phyloP scores from a whole-genome alignment of 305 asterid species.

The Fraxinus sp. region DNA sequence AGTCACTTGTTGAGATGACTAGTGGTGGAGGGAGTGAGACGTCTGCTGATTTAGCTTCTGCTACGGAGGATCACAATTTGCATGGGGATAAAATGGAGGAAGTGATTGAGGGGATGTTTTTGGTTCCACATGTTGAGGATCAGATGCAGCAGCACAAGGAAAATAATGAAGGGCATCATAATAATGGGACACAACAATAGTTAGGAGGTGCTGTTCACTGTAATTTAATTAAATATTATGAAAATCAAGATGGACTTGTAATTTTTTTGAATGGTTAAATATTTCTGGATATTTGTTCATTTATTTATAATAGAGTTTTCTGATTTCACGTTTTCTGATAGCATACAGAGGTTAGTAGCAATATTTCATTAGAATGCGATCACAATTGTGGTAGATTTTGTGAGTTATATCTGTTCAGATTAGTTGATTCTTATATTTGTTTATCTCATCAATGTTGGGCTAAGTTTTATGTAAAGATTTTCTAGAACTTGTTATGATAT shows the following conservation, averaged over 20 bases:
- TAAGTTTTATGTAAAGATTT: background rate
- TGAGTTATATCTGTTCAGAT: background rate
- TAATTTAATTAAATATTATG: background rate
- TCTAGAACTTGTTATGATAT: background rate
- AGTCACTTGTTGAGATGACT: constrained; percentile 19
- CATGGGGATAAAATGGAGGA: constrained; percentile 25
- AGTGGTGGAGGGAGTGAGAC: constrained; percentile 21
- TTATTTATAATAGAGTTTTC: background rate
- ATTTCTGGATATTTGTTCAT: background rate
- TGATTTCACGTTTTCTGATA: background rate
- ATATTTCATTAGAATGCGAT: background rate
- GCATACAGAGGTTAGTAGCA: background rate
- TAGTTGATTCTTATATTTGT: background rate
- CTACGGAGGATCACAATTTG: constrained; percentile 21
- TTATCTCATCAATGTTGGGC: background rate
- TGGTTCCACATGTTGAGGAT: constrained; percentile 26
- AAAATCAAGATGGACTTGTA: constrained; percentile 17
- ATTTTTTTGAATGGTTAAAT: background rate
- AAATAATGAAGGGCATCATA: constrained; percentile 22
- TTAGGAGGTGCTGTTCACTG: background rate
- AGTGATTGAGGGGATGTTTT: constrained; percentile 19
- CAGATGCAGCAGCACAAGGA: constrained; percentile 29
- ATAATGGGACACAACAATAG: constrained; percentile 24
- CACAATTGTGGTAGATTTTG: background rate
- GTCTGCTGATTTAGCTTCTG: constrained; percentile 26